Evolutionary conservation across 2,329 filamentous ascomycete genomes (phyloP).

Genomic region (Fusarium temperatum): DNA sequence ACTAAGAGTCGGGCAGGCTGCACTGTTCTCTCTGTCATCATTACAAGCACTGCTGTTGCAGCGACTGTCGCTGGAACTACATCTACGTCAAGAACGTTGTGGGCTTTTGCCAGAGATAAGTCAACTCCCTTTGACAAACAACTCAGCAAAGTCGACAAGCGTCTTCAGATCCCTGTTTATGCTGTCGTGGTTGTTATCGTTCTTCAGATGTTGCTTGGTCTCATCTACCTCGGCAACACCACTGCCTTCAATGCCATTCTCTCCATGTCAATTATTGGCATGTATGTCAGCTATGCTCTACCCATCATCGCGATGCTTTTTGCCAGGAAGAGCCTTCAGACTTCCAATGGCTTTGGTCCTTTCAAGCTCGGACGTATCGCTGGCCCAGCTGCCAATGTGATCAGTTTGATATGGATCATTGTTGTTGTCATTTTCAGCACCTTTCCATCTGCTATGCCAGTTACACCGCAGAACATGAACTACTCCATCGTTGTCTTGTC

Average conservation of each 20-base stretch:
- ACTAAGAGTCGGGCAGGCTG: constrained; percentile 41
- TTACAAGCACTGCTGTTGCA: constrained; percentile 41
- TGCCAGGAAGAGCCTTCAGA: constrained; percentile 44
- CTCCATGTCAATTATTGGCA: constrained; percentile 53
- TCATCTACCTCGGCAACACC: constrained; percentile 54
- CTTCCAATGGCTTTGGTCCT: constrained; percentile 28
- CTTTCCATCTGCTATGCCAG: constrained; percentile 53
- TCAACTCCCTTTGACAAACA: constrained; percentile 48
- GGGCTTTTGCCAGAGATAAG: constrained; percentile 52
- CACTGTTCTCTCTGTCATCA: constrained; percentile 43
- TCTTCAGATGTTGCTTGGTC: constrained; percentile 44
- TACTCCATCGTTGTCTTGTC: constrained; percentile 55
- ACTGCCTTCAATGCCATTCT: constrained; percentile 54
- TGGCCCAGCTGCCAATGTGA: constrained; percentile 50
- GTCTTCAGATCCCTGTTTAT: constrained; percentile 47
- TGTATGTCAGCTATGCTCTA: constrained; percentile 55
- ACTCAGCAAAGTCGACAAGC: constrained; percentile 48
- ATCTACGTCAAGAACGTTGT: constrained; percentile 50
- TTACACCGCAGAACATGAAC: constrained; percentile 56
- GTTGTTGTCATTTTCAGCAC: constrained; percentile 57
- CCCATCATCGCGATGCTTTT: constrained; percentile 51
- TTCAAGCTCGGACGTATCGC: constrained; percentile 46
- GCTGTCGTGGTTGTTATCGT: constrained; percentile 38
- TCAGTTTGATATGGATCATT: constrained; percentile 54
- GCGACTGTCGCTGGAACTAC: constrained; percentile 47